Percentiles rank a stretch among this genome's conserved stretches.
Conservation (phyloP, 1,139 yeast species). For the Suhomyces guaymorum region DNA sequence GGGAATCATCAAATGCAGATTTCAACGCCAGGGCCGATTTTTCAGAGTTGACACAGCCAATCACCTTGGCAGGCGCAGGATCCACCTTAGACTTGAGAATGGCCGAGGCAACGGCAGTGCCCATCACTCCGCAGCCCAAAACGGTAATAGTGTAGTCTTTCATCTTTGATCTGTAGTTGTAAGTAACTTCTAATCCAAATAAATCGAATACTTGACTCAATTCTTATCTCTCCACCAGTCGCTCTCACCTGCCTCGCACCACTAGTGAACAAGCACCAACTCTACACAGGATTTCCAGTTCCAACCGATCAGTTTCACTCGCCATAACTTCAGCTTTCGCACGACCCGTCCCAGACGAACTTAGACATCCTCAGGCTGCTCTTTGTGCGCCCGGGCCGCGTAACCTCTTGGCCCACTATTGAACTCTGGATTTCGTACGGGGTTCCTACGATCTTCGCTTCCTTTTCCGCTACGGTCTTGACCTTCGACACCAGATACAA, state of each 20-base stretch:
- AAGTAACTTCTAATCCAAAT: too few relatives aligned
- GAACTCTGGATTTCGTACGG: constrained; percentile 5
- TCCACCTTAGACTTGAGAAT: constrained; percentile 50
- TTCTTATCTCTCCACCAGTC: constrained; percentile 1
- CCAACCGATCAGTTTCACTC: background rate
- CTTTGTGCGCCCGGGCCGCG: constrained; percentile 1
- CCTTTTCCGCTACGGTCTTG: too few relatives aligned
- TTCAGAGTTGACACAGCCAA: constrained; percentile 71
- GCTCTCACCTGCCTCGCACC: constrained; percentile 4
- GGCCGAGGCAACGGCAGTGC: constrained; percentile 90
- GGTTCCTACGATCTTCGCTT: background rate
- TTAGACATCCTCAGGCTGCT: background rate
- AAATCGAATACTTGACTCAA: too few relatives aligned
- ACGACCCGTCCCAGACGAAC: constrained; percentile 2
- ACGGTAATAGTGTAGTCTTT: constrained; percentile 68
- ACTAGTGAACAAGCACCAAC: too few relatives aligned
- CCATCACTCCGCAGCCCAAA: constrained; percentile 95
- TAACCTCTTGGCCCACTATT: constrained; percentile 7
- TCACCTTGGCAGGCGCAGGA: constrained; percentile 69
- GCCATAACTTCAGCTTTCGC: constrained; percentile 3
- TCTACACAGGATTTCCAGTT: too few relatives aligned
- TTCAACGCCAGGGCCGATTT: constrained; percentile 48
- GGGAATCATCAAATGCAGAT: constrained; percentile 39
- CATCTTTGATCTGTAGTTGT: constrained; percentile 25
- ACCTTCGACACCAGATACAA: too few relatives aligned